Evolutionary conservation across 768 basidiomycete species (phyloP).

Genomic region (Crucibulum laeve): DNA sequence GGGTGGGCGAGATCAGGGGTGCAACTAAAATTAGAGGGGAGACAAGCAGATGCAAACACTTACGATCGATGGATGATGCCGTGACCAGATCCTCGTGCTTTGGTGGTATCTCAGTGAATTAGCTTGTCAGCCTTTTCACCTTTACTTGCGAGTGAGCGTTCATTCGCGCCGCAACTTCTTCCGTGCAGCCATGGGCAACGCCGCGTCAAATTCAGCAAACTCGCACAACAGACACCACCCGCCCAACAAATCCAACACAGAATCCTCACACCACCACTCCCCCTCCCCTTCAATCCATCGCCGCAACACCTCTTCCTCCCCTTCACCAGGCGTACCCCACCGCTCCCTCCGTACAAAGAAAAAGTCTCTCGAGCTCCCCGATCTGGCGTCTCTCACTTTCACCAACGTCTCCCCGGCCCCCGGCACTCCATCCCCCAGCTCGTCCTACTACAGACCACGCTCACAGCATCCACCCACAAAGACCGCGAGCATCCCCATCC

Average conservation of each 20-base stretch:
- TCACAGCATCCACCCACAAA: slow-evolving; percentile 18
- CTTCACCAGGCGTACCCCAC: slow-evolving; percentile 42
- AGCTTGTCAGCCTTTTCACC: too few species aligned
- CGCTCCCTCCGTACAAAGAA: slow-evolving; percentile 64
- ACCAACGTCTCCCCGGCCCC: too few species aligned
- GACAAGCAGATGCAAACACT: too few species aligned
- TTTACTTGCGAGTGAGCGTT: too few species aligned
- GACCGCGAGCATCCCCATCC: slow-evolving; percentile 37
- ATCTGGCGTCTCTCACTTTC: slow-evolving; percentile 45
- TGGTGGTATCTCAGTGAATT: too few species aligned
- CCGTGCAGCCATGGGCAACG: slow-evolving; percentile 8
- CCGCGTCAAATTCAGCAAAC: slow-evolving; percentile 6
- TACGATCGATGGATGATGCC: too few species aligned
- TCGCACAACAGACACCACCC: too few species aligned
- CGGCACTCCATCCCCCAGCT: slow-evolving; percentile 6
- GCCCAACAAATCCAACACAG: too few species aligned
- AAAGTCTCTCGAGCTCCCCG: slow-evolving; percentile 72
- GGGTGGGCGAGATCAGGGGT: too few species aligned
- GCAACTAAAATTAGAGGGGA: too few species aligned
- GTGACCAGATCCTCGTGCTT: too few species aligned
- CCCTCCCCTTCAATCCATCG: background rate
- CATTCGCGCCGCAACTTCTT: background rate
- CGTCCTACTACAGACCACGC: slow-evolving; percentile 8
- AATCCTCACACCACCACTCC: background rate
- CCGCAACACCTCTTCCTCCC: slow-evolving; percentile 31